Evolutionary conservation across 805 yeast species (phyloP).

Genomic region (Ogataea saltuana): DNA sequence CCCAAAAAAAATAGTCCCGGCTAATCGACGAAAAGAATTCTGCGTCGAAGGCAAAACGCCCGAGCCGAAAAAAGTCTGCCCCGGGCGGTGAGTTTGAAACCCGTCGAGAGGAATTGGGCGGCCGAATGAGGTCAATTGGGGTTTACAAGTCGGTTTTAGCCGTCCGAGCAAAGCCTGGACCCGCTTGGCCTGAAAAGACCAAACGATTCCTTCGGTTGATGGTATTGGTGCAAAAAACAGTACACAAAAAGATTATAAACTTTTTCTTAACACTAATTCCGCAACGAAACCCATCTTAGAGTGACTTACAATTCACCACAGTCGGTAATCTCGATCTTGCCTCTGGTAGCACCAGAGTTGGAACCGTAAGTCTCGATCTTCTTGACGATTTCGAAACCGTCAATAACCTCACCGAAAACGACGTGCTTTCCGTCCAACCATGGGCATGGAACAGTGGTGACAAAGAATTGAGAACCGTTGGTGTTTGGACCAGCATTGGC

Average conservation of each 20-base stretch:
- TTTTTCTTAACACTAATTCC: no score
- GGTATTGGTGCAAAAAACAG: no score
- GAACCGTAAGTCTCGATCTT: constrained; percentile 73
- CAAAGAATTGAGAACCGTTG: constrained; percentile 88
- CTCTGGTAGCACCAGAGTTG: constrained; percentile 49
- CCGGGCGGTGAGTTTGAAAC: no score
- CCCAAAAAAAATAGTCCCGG: neutral
- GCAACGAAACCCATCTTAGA: no score
- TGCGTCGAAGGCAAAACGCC: constrained; percentile 5
- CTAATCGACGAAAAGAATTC: neutral
- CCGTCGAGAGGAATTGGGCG: no score
- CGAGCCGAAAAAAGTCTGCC: constrained; percentile 5
- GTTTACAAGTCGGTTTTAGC: no score
- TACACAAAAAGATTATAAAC: no score
- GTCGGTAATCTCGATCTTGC: constrained; percentile 54
- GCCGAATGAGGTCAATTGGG: no score
- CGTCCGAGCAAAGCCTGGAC: no score
- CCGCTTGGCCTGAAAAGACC: no score
- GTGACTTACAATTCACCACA: constrained; percentile 54
- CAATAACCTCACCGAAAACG: constrained; percentile 74
- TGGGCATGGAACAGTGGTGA: constrained; percentile 75
- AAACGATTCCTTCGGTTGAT: no score
- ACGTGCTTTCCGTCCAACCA: constrained; percentile 82
- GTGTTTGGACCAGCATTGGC: constrained; percentile 94
- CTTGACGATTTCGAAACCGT: constrained; percentile 73